Evolutionary conservation across 345 rosid species (phyloP).

Genomic region (Citrus sinensis): DVS_A1.0 CM039168.1:1449501-1450000

Average conservation of each 20-base stretch:
- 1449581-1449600: slow-evolving; percentile 8
- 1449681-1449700: not conserved
- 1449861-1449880: slow-evolving; percentile 31
- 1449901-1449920: slow-evolving; percentile 82
- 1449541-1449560: not conserved
- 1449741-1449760: slow-evolving; percentile 32
- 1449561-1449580: slow-evolving; percentile 19
- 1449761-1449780: slow-evolving; percentile 26
- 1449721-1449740: slow-evolving; percentile 27
- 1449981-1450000: slow-evolving; percentile 54
- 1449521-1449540: slow-evolving; percentile 13
- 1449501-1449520: not conserved
- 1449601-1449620: slow-evolving; percentile 22
- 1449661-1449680: slow-evolving; percentile 12
- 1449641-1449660: not conserved
- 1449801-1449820: slow-evolving; percentile 14
- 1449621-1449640: not conserved
- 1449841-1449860: slow-evolving; percentile 29
- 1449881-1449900: slow-evolving; percentile 69
- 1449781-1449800: slow-evolving; percentile 12
- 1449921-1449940: slow-evolving; percentile 39
- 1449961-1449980: slow-evolving; percentile 31
- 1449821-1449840: slow-evolving; percentile 33
- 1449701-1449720: slow-evolving; percentile 18
- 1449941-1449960: slow-evolving; percentile 28